Evolutionary conservation across 225 moss, liverwort and hornwort species (phyloP).

Genomic region (Thuidium tamariscinum): DNA sequence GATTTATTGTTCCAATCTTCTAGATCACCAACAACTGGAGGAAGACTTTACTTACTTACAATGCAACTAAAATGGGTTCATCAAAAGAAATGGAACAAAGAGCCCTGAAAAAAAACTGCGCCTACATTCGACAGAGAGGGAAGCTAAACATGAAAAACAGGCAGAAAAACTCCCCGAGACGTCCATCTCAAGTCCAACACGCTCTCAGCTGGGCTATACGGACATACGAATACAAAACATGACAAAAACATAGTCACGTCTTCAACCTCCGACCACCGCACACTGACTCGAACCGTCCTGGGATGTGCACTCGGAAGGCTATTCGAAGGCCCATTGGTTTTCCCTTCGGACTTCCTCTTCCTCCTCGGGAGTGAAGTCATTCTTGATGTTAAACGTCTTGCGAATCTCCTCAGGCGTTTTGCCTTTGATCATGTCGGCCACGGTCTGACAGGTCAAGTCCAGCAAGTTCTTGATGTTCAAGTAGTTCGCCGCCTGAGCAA

Average conservation of each 20-base stretch:
- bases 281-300: not conserved
- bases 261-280: not conserved
- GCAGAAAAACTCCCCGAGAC: not conserved
- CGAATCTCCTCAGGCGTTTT: not conserved
- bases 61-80: not conserved
- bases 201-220: not conserved
- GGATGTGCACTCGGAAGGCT: not conserved
- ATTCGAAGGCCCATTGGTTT: constrained; percentile 9
- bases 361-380: constrained; percentile 15
- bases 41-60: not conserved
- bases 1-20: not conserved
- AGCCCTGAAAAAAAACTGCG: not conserved
- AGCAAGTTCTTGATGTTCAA: constrained; percentile 19
- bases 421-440: constrained; percentile 18
- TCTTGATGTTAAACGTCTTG: not conserved
- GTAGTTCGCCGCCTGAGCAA: constrained; percentile 7
- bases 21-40: not conserved
- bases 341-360: constrained; percentile 16
- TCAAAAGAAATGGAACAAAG: not conserved
- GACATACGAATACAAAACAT: not conserved
- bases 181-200: not conserved
- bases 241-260: not conserved
- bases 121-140: not conserved
- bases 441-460: constrained; percentile 9
- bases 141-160: not conserved